Evolutionary conservation across 2,329 filamentous ascomycete genomes (phyloP), one percentile per base, ranked within the genome.

Genomic region (Trichoderma citrinoviride): DNA sequence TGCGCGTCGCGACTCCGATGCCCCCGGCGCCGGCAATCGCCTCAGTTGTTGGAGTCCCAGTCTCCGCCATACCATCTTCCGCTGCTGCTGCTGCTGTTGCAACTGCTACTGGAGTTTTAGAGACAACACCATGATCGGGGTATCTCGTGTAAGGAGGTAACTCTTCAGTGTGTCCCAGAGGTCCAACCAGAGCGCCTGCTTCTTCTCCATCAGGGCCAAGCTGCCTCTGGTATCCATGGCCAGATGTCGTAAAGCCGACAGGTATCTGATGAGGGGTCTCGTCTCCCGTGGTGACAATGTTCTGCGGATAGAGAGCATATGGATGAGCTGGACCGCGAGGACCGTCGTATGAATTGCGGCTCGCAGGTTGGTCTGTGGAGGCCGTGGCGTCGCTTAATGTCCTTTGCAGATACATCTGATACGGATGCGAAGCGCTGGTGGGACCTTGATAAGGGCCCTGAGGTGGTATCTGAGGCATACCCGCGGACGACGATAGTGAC

Each of bases 131-230:
- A 64, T 92, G 90, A 60, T 96, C 91, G 2, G 93, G 92, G 76
- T 96, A 97, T 74, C 92, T 85, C 15, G 92, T 91, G 74, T 98
- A 98, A 0, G 94, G 94, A 14, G 94, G 94, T 19, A 97, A 80
- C 75, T 96, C 92, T 76, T 98, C 94, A 1, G 90, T 89, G 73
- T 97, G 93, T 1, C 93, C 93, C 72, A 96, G 87, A 0, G 90
- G 91, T 1, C 93, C 93, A 58, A 97, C 89, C 61, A 97, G 86
- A 74, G 93, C 93, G 53, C 90, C 92, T n/a, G 86, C 81, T 70
- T 97, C 93, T 77, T 97, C 92, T 60, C 92, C 92, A 64, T 93
- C 90, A 0, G 91, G 89, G 0, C 90, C 91, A 58, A 92, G 77
- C 58, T 89, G 87, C 67, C 90, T 82, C 72, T 89, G 90, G 71